Conservation (phyloP, 257 asterid species). For the Jaltomata sinuosa region DNA sequence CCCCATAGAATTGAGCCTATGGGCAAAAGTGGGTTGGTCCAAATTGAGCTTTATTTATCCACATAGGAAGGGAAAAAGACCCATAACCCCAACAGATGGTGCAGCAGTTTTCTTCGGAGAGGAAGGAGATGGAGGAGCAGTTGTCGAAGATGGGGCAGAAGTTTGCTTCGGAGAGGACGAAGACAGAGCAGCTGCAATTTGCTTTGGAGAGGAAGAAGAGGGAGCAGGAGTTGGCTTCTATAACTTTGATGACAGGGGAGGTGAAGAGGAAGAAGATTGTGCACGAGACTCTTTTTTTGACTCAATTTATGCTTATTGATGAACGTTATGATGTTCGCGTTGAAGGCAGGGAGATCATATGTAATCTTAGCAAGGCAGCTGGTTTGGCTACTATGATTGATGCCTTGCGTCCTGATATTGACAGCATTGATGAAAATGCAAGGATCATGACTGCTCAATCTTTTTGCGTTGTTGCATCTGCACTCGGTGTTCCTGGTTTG, state of each 20-base stretch:
- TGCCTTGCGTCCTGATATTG: conserved; percentile 93
- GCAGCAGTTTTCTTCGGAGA: too few relatives aligned
- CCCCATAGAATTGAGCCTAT: too few relatives aligned
- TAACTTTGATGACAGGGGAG: conserved; percentile 49
- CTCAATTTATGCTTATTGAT: conserved; percentile 77
- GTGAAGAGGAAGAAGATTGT: conserved; percentile 13
- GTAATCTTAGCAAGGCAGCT: conserved; percentile 88
- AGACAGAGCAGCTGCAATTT: too few relatives aligned
- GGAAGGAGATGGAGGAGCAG: too few relatives aligned
- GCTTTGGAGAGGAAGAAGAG: too few relatives aligned
- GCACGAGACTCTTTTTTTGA: conserved; percentile 82
- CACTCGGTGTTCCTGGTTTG: conserved; percentile 81
- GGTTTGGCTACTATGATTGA: conserved; percentile 95
- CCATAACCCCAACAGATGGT: too few relatives aligned
- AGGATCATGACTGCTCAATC: conserved; percentile 87
- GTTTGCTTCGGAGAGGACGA: too few relatives aligned
- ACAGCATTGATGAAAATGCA: conserved; percentile 78
- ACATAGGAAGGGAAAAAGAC: too few relatives aligned
- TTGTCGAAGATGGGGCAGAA: too few relatives aligned
- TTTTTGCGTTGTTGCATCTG: conserved; percentile 88
- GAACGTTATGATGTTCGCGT: conserved; percentile 94
- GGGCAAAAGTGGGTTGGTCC: too few relatives aligned
- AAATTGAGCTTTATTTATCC: too few relatives aligned
- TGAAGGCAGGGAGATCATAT: conserved; percentile 85
- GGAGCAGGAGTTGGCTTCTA: conserved; percentile 10